phyloP scores from a whole-genome alignment of 306 rosid species.

The Pachyrhizus erosus region DNA sequence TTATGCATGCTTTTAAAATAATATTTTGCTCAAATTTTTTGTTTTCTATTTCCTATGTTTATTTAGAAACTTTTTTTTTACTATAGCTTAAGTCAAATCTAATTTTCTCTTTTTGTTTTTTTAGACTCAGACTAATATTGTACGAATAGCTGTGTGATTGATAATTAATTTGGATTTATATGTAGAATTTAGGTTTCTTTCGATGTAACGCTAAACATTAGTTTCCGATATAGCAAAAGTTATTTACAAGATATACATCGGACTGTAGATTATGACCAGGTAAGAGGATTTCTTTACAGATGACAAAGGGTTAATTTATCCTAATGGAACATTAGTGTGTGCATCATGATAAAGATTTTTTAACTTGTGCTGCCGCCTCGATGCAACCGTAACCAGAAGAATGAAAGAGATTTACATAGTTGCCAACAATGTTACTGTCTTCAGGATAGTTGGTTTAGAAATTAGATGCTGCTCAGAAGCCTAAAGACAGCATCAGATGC shows the following conservation, averaged over 20 bases:
- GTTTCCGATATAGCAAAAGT: no score
- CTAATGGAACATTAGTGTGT: conserved; percentile 3
- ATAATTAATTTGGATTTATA: no score
- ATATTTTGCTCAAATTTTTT: no score
- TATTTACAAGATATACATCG: background rate
- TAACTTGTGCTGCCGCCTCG: conserved; percentile 6
- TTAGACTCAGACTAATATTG: no score
- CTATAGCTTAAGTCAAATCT: no score
- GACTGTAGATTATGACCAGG: background rate
- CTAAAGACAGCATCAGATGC: conserved; percentile 26
- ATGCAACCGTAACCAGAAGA: conserved; percentile 12
- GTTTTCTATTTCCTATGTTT: no score
- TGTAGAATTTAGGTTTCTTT: no score
- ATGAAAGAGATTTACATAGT: conserved; percentile 30
- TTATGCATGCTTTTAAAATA: no score
- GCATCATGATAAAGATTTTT: background rate
- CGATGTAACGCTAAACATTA: no score
- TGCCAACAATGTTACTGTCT: conserved; percentile 27
- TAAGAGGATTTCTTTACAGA: conserved; percentile 31
- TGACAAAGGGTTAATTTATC: background rate
- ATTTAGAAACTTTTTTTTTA: no score
- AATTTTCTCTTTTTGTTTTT: no score
- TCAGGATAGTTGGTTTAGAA: conserved; percentile 15
- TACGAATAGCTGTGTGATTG: no score
- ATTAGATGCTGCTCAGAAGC: conserved; percentile 38